A percentile compares a stretch with the other conserved stretches of the same genome.
phyloP scores from a whole-genome alignment of 208 protist species.

The Porcisia hertigi region DNA sequence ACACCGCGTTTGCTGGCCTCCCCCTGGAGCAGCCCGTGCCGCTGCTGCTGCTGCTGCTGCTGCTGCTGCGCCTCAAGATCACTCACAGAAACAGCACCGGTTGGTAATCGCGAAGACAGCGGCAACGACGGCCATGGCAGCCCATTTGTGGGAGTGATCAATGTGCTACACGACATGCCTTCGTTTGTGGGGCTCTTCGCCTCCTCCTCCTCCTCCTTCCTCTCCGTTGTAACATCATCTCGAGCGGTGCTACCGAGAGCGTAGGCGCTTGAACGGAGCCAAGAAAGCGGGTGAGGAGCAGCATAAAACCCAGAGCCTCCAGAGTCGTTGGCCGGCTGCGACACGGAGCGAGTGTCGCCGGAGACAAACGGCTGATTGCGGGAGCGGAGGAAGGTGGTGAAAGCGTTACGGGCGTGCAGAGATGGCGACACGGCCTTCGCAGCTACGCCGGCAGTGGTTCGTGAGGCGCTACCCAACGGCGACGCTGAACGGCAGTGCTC shows the following conservation, averaged over 20 bases:
- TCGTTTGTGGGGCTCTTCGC: neutral
- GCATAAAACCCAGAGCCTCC: no score
- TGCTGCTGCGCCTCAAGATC: neutral
- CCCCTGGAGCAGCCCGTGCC: no score
- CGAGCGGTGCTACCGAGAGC: neutral
- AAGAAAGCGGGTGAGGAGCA: neutral
- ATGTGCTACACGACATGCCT: neutral
- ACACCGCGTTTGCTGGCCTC: neutral
- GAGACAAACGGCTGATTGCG: conserved; percentile 22
- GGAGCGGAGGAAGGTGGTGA: conserved; percentile 24
- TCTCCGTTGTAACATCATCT: neutral
- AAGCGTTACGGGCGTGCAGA: conserved; percentile 3
- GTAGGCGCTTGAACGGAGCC: neutral
- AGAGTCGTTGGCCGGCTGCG: neutral
- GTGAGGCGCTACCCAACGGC: neutral
- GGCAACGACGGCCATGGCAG: neutral
- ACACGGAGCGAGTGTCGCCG: neutral
- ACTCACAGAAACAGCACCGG: neutral
- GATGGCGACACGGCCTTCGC: neutral
- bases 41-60: neutral
- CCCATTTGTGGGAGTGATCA: neutral
- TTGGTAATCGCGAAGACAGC: neutral
- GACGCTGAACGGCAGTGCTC: neutral
- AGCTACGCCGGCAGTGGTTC: no score
- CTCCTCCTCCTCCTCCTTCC: neutral